These are phyloP conservation scores for Suhomyces pyralidae DNA, from an alignment of 805 yeast genomes.

Conservation along the genomic window DNA sequence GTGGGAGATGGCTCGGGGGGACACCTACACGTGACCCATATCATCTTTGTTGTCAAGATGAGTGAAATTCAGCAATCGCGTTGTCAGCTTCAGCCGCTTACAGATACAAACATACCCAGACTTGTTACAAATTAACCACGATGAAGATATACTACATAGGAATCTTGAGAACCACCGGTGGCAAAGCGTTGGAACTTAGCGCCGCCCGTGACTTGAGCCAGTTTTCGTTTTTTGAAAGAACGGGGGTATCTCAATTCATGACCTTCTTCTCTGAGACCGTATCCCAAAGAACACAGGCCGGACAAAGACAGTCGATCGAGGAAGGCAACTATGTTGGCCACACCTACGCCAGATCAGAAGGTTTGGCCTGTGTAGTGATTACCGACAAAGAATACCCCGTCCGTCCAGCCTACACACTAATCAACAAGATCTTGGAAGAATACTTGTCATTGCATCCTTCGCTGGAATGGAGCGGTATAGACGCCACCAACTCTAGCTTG, in stretches of 20 bases:
- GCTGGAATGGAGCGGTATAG: constrained; percentile 56
- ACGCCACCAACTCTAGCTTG: constrained; percentile 45
- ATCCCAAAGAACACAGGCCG: constrained; percentile 79
- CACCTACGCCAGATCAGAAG: constrained; percentile 86
- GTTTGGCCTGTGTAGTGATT: constrained; percentile 85
- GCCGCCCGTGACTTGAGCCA: constrained; percentile 79
- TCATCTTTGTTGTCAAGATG: not conserved
- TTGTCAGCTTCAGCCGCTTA: not conserved
- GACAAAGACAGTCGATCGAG: constrained; percentile 92
- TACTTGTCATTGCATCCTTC: constrained; percentile 80
- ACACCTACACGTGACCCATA: not conserved
- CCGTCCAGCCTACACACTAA: constrained; percentile 90
- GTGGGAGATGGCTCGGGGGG: not conserved
- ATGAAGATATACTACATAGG: constrained; percentile 95
- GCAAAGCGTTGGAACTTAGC: constrained; percentile 70
- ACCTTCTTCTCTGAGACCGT: constrained; percentile 90
- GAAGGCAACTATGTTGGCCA: constrained; percentile 91
- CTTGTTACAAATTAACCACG: not conserved
- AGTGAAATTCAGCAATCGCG: not conserved
- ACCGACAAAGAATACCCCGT: constrained; percentile 96
- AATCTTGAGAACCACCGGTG: constrained; percentile 61
- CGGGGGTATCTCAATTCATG: constrained; percentile 86
- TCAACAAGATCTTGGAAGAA: constrained; percentile 89
- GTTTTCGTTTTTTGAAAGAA: constrained; percentile 85
- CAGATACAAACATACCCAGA: not conserved